Percentiles rank a stretch among this genome's conserved stretches.
Conservation (phyloP, 371 early-diverging fungal genomes). For the Dichotomocladium elegans region DNA sequence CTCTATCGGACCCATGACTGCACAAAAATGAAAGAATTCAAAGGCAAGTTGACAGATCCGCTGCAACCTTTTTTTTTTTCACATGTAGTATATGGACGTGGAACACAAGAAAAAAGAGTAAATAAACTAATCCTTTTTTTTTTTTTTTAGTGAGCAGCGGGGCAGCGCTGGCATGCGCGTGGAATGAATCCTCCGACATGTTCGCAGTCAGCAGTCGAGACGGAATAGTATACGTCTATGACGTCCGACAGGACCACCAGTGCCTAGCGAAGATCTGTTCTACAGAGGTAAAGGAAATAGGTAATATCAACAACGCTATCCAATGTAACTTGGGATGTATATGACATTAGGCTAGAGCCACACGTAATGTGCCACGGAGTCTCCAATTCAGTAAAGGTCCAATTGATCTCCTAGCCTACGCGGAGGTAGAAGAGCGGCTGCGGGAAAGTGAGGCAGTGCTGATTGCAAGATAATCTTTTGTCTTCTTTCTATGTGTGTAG, state of each 20-base stretch:
- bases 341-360: slow-evolving; percentile 11
- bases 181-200: slow-evolving; percentile 64
- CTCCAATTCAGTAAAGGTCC: slow-evolving; percentile 25
- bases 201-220: slow-evolving; percentile 80
- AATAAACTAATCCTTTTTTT: neutral
- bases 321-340: no score
- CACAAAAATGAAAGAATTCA: slow-evolving; percentile 1
- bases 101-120: neutral
- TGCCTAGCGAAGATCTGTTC: slow-evolving; percentile 38
- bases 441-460: neutral
- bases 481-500: neutral
- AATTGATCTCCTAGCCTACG: slow-evolving; percentile 18
- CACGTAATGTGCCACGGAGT: slow-evolving; percentile 16
- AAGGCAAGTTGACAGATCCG: neutral
- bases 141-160: neutral
- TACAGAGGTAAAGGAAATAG: neutral
- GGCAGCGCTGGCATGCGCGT: slow-evolving; percentile 49
- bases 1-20: slow-evolving; percentile 41
- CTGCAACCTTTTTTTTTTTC: neutral
- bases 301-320: neutral
- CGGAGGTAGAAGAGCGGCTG: slow-evolving; percentile 3
- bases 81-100: neutral
- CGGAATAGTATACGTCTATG: slow-evolving; percentile 72
- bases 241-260: slow-evolving; percentile 40
- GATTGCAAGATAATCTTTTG: no score